phyloP scores from a whole-genome alignment of 768 basidiomycete species.

The Suillus decipiens region DNA sequence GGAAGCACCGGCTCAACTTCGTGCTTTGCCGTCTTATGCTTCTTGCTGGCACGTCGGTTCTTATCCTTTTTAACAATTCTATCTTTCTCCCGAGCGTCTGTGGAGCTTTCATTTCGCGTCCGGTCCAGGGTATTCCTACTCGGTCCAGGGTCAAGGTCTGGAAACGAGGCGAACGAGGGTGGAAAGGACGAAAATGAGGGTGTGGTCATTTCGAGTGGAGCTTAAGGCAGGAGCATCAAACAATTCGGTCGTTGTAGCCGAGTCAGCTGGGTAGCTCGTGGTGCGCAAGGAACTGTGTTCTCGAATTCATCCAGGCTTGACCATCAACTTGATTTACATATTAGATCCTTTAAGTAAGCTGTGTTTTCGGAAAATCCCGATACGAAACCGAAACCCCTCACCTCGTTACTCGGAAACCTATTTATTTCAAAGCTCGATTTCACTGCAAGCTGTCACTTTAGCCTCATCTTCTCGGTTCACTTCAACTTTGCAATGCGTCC shows the following conservation, averaged over 20 bases:
- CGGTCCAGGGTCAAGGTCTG: constrained; percentile 53
- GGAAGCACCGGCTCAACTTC: constrained; percentile 27
- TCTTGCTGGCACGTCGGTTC: constrained; percentile 23
- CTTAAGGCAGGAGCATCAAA: not conserved
- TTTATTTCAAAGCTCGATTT: constrained; percentile 6
- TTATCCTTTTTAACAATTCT: constrained; percentile 23
- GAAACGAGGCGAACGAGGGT: constrained; percentile 71
- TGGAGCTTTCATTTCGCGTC: constrained; percentile 17
- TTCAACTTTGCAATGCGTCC: constrained; percentile 70
- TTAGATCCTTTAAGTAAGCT: constrained; percentile 6
- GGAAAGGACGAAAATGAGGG: constrained; percentile 65
- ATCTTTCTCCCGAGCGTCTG: constrained; percentile 13
- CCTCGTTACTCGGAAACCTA: constrained; percentile 8
- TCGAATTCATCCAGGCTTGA: not conserved
- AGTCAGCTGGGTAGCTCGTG: constrained; percentile 8
- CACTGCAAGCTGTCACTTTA: constrained; percentile 9
- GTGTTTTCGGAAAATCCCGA: constrained; percentile 3
- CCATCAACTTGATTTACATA: not conserved
- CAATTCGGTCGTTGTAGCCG: not conserved
- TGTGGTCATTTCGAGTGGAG: constrained; percentile 40
- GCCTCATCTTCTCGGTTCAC: not conserved
- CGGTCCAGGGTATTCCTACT: constrained; percentile 30
- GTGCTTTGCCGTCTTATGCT: constrained; percentile 33
- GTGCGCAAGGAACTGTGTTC: not conserved
- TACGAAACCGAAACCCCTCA: constrained; percentile 3